A percentile compares a stretch with the other conserved stretches of the same genome.
Evolutionary conservation across 2,329 filamentous ascomycete genomes (phyloP).

Genomic region (Alternaria panax): DNA sequence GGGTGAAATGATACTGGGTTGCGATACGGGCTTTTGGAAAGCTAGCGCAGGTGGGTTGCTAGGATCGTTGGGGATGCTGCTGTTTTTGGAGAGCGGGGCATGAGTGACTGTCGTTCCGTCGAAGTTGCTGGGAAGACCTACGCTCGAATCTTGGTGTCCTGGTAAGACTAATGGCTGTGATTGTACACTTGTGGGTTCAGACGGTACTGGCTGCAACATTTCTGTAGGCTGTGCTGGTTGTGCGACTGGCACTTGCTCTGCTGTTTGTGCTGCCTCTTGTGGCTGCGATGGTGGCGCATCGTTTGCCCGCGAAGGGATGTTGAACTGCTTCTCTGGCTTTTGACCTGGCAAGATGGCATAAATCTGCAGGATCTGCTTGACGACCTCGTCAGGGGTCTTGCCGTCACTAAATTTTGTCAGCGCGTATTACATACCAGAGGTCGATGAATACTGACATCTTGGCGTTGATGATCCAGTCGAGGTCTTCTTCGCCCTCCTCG

Average conservation of each 20-base stretch:
- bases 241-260: conserved; percentile 7
- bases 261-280: conserved; percentile 9
- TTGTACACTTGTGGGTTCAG: conserved; percentile 5
- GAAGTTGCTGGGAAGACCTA: conserved; percentile 64
- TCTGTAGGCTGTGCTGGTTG: conserved; percentile 16
- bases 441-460: conserved; percentile 68
- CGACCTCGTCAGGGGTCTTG: conserved; percentile 71
- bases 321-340: conserved; percentile 61
- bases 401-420: conserved; percentile 57
- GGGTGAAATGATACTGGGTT: conserved; percentile 9
- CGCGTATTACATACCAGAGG: background rate
- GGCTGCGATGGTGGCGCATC: conserved; percentile 27
- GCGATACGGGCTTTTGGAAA: conserved; percentile 12
- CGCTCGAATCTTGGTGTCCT: conserved; percentile 32
- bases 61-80: conserved; percentile 11
- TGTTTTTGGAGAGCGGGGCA: conserved; percentile 15
- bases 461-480: conserved; percentile 95
- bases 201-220: conserved; percentile 11
- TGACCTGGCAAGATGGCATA: conserved; percentile 86
- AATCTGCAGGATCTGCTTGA: conserved; percentile 84
- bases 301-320: conserved; percentile 61
- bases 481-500: conserved; percentile 83
- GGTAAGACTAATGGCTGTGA: conserved; percentile 9
- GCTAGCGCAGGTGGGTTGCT: conserved; percentile 12
- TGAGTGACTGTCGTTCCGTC: conserved; percentile 56